Evolutionary conservation across 495 filamentous ascomycete genomes (phyloP).

Genomic region (Xylaria sp.): DNA sequence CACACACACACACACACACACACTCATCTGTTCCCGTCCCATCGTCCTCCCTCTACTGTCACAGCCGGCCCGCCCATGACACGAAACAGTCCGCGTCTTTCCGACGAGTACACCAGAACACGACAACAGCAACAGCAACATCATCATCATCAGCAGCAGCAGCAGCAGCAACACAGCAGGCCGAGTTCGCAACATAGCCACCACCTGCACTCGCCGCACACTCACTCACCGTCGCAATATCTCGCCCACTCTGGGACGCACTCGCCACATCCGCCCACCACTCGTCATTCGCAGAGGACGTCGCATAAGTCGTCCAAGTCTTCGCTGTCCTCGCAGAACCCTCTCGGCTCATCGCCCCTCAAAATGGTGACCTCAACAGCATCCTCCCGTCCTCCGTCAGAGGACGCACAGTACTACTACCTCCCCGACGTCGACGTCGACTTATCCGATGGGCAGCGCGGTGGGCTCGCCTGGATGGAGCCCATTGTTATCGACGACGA

Average conservation of each 20-base stretch:
- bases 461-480: conserved; percentile 54
- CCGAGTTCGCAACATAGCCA: conserved; percentile 34
- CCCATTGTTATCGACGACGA: conserved; percentile 63
- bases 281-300: conserved; percentile 22
- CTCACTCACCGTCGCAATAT: conserved; percentile 23
- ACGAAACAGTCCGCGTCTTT: conserved; percentile 39
- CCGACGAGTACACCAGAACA: conserved; percentile 38
- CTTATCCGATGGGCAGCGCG: conserved; percentile 45
- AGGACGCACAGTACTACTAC: conserved; percentile 45
- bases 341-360: conserved; percentile 41
- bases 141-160: neutral
- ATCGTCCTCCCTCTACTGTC: neutral
- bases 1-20: neutral
- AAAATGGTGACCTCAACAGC: conserved; percentile 43
- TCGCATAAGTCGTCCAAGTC: conserved; percentile 31
- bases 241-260: conserved; percentile 19
- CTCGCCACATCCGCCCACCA: conserved; percentile 32
- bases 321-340: conserved; percentile 19
- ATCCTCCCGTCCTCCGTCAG: conserved; percentile 30
- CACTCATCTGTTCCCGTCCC: neutral
- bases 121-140: conserved; percentile 15
- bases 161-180: conserved; percentile 20
- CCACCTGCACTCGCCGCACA: conserved; percentile 30
- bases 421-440: conserved; percentile 47
- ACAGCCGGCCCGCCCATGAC: conserved; percentile 34